Percentiles rank a stretch among this genome's conserved stretches.
Conservation (phyloP, 192 early-diverging fungal genomes). For the Diversispora eburnea region DNA sequence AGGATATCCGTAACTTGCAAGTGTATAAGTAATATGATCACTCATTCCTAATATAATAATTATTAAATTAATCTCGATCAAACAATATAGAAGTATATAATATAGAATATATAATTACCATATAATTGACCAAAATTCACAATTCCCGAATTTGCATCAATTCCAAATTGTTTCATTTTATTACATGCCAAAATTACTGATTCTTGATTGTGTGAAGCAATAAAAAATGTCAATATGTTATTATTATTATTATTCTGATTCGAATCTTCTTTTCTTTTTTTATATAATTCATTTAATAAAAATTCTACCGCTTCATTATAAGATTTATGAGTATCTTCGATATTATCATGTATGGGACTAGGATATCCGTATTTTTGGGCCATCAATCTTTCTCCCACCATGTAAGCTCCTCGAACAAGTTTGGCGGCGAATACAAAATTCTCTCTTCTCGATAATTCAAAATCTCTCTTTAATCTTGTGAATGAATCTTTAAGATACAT, state of each 20-base stretch:
- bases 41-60: constrained; percentile 66
- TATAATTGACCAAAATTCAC: constrained; percentile 93
- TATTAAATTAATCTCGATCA: not conserved
- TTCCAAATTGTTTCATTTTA: constrained; percentile 56
- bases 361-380: constrained; percentile 65
- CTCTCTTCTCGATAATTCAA: constrained; percentile 60
- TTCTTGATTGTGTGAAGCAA: constrained; percentile 87
- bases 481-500: constrained; percentile 81
- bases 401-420: constrained; percentile 79
- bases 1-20: constrained; percentile 71
- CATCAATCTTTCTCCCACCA: constrained; percentile 53
- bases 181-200: constrained; percentile 62
- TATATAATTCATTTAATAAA: constrained; percentile 58
- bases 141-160: constrained; percentile 52
- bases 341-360: constrained; percentile 77
- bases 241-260: constrained; percentile 5
- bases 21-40: constrained; percentile 79
- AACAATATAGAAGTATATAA: not conserved
- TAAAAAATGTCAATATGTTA: constrained; percentile 67
- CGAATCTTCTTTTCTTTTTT: constrained; percentile 5
- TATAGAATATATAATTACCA: constrained; percentile 32
- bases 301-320: constrained; percentile 78
- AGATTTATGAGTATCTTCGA: constrained; percentile 76
- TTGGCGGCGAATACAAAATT: constrained; percentile 81
- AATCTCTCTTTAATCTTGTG: constrained; percentile 61